Evolutionary conservation across 1,284 basidiomycete species (phyloP).

Genomic region (Sporisorium scitamineum): DNA sequence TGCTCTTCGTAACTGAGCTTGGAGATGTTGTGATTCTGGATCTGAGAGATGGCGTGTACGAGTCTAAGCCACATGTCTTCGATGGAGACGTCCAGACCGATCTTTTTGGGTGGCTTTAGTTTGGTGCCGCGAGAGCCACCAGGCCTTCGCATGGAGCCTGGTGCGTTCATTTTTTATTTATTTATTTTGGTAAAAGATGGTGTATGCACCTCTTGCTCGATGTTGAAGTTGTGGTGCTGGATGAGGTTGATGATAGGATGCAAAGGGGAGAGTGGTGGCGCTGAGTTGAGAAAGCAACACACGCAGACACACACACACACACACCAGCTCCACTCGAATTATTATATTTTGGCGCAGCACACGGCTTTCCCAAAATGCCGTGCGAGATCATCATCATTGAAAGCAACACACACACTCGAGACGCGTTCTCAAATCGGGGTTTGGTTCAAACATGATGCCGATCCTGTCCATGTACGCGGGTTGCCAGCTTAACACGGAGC

Average conservation of each 20-base stretch:
- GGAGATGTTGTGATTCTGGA: slow-evolving; percentile 92
- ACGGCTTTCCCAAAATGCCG: slow-evolving; percentile 9
- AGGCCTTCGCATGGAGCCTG: slow-evolving; percentile 51
- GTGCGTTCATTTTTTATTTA: slow-evolving; percentile 35
- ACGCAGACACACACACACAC: no score
- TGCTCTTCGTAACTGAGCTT: slow-evolving; percentile 97
- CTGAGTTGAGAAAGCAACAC: neutral
- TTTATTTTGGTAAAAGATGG: no score
- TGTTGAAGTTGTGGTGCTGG: neutral
- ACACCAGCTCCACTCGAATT: neutral
- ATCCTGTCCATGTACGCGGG: neutral
- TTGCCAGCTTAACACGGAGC: neutral
- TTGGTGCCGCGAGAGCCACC: slow-evolving; percentile 44
- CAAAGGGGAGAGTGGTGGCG: neutral
- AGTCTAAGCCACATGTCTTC: slow-evolving; percentile 77
- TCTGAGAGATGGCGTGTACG: slow-evolving; percentile 87
- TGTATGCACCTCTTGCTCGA: neutral
- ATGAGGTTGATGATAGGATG: neutral
- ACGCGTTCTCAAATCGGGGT: slow-evolving; percentile 1
- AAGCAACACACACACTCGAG: slow-evolving; percentile 1
- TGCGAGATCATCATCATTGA: neutral
- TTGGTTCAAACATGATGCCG: neutral
- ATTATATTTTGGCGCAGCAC: neutral
- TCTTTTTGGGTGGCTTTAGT: slow-evolving; percentile 56
- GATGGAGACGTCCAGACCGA: slow-evolving; percentile 58